These are phyloP conservation scores for Nannizziopsis barbatae DNA, from an alignment of 2,329 filamentous ascomycete species.

Conservation along the genomic window DNA sequence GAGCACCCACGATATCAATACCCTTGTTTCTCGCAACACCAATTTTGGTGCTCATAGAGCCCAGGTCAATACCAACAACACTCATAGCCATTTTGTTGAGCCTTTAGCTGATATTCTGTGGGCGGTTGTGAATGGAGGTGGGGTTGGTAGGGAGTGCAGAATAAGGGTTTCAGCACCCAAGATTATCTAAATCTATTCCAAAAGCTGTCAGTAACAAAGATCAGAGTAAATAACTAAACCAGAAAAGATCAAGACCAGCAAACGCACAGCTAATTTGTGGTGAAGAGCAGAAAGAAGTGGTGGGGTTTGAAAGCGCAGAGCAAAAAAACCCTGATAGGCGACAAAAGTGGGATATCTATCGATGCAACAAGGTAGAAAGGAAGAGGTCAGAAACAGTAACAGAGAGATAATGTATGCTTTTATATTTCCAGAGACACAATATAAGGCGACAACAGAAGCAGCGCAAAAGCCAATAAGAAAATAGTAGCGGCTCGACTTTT, in stretches of 20 bases:
- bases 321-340: neutral
- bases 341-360: neutral
- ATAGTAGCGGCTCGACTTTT: neutral
- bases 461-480: neutral
- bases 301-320: neutral
- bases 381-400: too few relatives aligned
- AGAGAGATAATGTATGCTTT: too few relatives aligned
- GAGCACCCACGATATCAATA: conserved; percentile 84
- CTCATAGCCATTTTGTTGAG: conserved; percentile 36
- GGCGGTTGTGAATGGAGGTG: conserved; percentile 17
- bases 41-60: conserved; percentile 92
- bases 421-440: too few relatives aligned
- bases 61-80: conserved; percentile 79
- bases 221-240: too few relatives aligned
- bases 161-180: conserved; percentile 7
- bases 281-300: neutral
- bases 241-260: too few relatives aligned
- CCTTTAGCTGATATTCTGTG: neutral
- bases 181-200: conserved; percentile 10
- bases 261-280: neutral
- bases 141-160: conserved; percentile 17
- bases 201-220: neutral
- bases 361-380: neutral
- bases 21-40: conserved; percentile 96
- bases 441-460: too few relatives aligned